These are phyloP conservation scores for Platismatia glauca DNA, from an alignment of 495 filamentous ascomycete species.

Conservation along the genomic window DNA sequence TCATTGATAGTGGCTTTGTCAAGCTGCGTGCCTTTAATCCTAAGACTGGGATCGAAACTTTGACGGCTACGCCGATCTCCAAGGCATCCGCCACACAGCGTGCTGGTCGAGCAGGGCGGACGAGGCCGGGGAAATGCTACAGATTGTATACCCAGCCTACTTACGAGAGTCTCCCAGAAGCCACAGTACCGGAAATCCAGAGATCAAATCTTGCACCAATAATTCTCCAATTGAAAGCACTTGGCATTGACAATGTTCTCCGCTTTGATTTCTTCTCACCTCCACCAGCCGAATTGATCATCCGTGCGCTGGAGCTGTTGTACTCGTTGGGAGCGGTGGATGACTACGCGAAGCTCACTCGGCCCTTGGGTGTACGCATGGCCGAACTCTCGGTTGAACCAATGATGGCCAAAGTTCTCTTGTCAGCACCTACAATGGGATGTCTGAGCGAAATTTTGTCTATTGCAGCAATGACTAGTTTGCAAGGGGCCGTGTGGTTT, in stretches of 20 bases:
- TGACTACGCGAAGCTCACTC: conserved; percentile 83
- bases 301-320: conserved; percentile 79
- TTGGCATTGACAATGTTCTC: conserved; percentile 92
- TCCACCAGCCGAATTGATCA: conserved; percentile 80
- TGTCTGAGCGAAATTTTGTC: conserved; percentile 81
- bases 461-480: conserved; percentile 90
- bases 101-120: conserved; percentile 84
- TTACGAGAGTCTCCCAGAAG: conserved; percentile 60
- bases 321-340: conserved; percentile 86
- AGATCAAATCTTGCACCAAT: conserved; percentile 85
- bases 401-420: conserved; percentile 89
- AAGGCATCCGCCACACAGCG: conserved; percentile 90
- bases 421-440: conserved; percentile 64
- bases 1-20: conserved; percentile 86
- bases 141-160: conserved; percentile 78
- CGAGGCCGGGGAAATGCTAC: conserved; percentile 90
- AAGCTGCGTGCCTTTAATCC: conserved; percentile 88
- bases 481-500: conserved; percentile 75
- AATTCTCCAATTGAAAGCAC: conserved; percentile 86
- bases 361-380: conserved; percentile 80
- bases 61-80: conserved; percentile 82
- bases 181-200: conserved; percentile 84
- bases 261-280: conserved; percentile 85
- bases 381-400: conserved; percentile 91
- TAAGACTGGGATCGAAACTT: conserved; percentile 75